Evolutionary conservation across 495 filamentous ascomycete genomes (phyloP).

Genomic region (Immersiella caudata): DNA sequence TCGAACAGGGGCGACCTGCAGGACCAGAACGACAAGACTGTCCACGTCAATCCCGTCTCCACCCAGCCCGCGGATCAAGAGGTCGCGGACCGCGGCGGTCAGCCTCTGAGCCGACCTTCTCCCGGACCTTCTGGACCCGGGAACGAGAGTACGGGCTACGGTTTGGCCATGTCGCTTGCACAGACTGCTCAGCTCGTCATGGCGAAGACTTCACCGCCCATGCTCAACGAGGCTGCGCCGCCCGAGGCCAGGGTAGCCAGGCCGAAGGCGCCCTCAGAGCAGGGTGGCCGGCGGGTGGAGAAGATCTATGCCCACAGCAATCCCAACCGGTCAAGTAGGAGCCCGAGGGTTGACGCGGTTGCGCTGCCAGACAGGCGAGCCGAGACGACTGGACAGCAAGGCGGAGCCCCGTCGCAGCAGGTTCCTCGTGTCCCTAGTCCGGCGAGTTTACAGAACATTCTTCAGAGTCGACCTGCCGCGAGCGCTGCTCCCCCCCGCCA

Average conservation of each 20-base stretch:
- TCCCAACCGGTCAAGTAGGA: conserved; percentile 15
- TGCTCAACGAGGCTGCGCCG: conserved; percentile 4
- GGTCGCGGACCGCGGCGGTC: background rate
- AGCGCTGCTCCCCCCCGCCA: background rate
- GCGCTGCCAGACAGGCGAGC: conserved; percentile 15
- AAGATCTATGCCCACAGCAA: conserved; percentile 30
- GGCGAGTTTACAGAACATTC: conserved; percentile 28
- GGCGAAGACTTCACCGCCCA: background rate
- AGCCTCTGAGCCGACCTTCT: too few relatives aligned
- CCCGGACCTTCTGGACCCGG: background rate
- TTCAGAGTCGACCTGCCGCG: conserved; percentile 11
- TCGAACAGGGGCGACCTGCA: conserved; percentile 22
- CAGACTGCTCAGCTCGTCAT: background rate
- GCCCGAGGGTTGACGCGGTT: conserved; percentile 12
- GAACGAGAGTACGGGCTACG: background rate
- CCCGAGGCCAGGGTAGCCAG: conserved; percentile 2
- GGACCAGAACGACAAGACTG: background rate
- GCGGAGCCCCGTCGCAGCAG: background rate
- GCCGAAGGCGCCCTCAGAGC: background rate
- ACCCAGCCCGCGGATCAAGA: background rate
- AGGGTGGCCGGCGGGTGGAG: conserved; percentile 24
- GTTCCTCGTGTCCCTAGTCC: conserved; percentile 21
- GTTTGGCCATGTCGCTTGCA: background rate
- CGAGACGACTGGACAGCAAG: background rate
- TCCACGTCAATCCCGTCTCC: background rate